These are phyloP conservation scores for Podospora tetraspora DNA, from an alignment of 495 filamentous ascomycete genomes.

Conservation along the genomic window DNA sequence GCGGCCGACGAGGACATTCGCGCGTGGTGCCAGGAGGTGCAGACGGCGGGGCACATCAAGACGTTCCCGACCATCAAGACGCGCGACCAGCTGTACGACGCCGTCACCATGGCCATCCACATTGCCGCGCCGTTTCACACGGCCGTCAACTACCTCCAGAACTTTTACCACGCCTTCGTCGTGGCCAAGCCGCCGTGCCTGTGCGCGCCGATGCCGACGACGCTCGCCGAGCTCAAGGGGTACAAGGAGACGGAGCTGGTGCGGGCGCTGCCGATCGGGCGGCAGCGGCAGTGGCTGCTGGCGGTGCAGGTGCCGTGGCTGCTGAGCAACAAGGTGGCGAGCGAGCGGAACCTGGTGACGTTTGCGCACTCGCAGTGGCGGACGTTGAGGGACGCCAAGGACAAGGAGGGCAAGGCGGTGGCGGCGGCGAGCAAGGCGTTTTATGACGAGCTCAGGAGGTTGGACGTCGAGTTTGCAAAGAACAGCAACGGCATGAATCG, in stretches of 20 bases:
- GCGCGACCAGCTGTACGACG: conserved; percentile 72
- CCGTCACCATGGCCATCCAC: conserved; percentile 58
- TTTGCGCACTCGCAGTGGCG: conserved; percentile 34
- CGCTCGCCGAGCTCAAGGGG: conserved; percentile 22
- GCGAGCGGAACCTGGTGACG: conserved; percentile 34
- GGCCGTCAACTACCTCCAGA: conserved; percentile 47
- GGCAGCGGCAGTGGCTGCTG: conserved; percentile 38
- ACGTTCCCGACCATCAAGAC: conserved; percentile 67
- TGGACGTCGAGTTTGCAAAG: conserved; percentile 22
- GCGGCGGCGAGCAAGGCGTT: conserved; percentile 23
- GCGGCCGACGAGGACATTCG: conserved; percentile 30
- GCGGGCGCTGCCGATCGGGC: conserved; percentile 37
- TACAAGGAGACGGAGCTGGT: conserved; percentile 36
- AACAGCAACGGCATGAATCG: conserved; percentile 27
- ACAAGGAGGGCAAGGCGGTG: conserved; percentile 14
- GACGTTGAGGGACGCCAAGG: conserved; percentile 22
- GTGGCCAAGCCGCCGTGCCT: conserved; percentile 41
- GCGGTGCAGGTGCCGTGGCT: conserved; percentile 41
- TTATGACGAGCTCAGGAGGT: conserved; percentile 22
- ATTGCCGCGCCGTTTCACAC: conserved; percentile 47
- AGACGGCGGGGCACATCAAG: conserved; percentile 27
- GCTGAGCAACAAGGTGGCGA: conserved; percentile 37
- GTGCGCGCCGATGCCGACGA: conserved; percentile 29
- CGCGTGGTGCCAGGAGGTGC: conserved; percentile 37
- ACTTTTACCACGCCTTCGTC: conserved; percentile 47